Conservation (phyloP, 306 rosid species). For the Castanospermum australe region DNA sequence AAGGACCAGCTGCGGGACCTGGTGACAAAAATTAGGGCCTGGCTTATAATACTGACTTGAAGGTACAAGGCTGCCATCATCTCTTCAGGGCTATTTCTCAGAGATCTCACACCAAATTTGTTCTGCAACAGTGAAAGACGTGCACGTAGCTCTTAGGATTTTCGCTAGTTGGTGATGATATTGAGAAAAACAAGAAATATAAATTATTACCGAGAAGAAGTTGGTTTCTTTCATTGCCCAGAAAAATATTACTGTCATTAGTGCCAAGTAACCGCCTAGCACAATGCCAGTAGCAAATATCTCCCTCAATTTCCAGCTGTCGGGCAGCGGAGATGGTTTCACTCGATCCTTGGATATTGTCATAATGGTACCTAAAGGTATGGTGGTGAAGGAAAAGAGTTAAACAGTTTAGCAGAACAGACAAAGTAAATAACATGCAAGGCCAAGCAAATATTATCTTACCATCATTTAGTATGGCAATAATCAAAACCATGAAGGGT, state of each 20-base stretch:
- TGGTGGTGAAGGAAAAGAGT: constrained; percentile 19
- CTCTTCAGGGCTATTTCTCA: constrained; percentile 26
- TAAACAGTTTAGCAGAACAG: neutral
- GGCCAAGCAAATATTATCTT: constrained; percentile 18
- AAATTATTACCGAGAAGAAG: constrained; percentile 68
- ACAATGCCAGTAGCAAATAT: constrained; percentile 92
- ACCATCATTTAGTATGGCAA: constrained; percentile 93
- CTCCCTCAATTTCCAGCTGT: constrained; percentile 90
- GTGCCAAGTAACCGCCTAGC: constrained; percentile 89
- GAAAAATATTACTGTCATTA: constrained; percentile 90
- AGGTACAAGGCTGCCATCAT: constrained; percentile 94
- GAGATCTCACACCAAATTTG: constrained; percentile 49
- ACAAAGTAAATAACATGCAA: neutral
- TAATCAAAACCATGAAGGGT: constrained; percentile 95
- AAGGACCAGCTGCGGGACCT: constrained; percentile 93
- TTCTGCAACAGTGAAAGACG: constrained; percentile 47
- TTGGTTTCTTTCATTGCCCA: constrained; percentile 65
- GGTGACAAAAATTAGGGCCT: constrained; percentile 90
- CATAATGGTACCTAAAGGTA: constrained; percentile 83
- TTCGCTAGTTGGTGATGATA: neutral
- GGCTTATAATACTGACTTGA: constrained; percentile 96
- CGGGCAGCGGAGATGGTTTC: constrained; percentile 91
- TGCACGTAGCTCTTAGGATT: neutral
- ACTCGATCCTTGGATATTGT: constrained; percentile 93
- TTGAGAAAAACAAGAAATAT: neutral